Evolutionary conservation across 108 stramenopile genomes (phyloP), one percentile per base, ranked within the genome.

Genomic region (Epipyxis sp.): DNA sequence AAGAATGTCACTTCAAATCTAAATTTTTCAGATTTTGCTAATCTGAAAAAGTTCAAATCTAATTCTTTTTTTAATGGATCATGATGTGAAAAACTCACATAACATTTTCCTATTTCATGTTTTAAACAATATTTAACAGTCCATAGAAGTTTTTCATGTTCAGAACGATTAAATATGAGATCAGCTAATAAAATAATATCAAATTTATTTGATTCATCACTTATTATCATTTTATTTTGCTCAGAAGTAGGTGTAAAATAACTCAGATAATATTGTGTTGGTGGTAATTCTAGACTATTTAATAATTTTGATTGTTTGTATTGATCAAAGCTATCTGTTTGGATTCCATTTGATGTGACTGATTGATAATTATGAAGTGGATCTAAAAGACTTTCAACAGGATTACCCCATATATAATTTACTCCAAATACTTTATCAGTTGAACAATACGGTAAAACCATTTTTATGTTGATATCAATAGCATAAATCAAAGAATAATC

Each of bases 51-150:
- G 57, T 69, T 50, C 77, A 83, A 37, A 65, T 83, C 82, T 41
- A 83, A 32, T 40, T 32, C 32, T 3, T 62, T 58, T 71, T 83
- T 83, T 1, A 32, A 35, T 13, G 82, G 82, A 44, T 83, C 82
- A 74, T 83, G 82, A 42, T 83, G 82, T 1, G 59, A 50, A 69
- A 71, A 83, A 41, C 50, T 72, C 29, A 83, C 82, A 54, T 69
- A 83, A 39, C 65, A 69, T 79, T n/a, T 30, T 79, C 45, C 78
- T 79, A 57, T 57, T 82, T 61, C 40, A 40, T 27, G 76, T 78
- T 62, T 43, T 77, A 69, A 42, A 69, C 78, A 59, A 50, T 77
- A 13, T 2, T 1, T 10, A 16, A 59, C 30, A 42, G 59, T 77
- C 54, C 76, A 77, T 37, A 77, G 16, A 35, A 77, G 45, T 27